Evolutionary conservation across 2,329 filamentous ascomycete genomes (phyloP).

Genomic region (Ceratocystis papillata): DNA sequence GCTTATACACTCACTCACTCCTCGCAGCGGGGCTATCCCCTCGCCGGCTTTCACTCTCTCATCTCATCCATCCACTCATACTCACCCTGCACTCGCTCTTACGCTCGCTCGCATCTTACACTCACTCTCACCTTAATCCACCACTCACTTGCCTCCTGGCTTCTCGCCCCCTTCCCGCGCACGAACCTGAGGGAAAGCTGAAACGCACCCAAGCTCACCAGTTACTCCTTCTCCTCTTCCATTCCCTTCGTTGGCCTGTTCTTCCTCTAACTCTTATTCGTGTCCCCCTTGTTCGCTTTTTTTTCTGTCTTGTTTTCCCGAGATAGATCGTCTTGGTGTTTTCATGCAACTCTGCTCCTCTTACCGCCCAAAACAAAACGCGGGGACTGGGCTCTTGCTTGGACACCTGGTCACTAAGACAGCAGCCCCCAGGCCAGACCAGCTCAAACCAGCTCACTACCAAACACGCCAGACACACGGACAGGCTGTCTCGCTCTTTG

Average conservation of each 20-base stretch:
- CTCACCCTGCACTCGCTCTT: background rate
- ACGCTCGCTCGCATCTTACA: background rate
- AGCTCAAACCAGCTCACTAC: too few species aligned
- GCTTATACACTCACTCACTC: background rate
- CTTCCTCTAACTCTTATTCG: background rate
- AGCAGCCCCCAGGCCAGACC: too few species aligned
- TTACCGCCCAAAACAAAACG: too few species aligned
- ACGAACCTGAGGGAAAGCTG: constrained; percentile 7
- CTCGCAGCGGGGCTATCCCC: background rate
- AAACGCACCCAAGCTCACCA: background rate
- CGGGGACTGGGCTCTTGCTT: too few species aligned
- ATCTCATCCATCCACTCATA: background rate
- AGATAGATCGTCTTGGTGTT: background rate
- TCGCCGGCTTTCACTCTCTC: background rate
- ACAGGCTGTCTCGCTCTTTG: too few species aligned
- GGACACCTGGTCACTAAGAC: too few species aligned
- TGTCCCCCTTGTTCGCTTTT: background rate
- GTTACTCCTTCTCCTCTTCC: background rate
- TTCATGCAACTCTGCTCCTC: background rate
- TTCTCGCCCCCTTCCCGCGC: background rate
- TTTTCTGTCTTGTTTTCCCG: background rate
- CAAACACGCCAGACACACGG: too few species aligned
- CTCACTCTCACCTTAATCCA: background rate
- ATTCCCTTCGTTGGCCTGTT: background rate
- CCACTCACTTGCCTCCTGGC: background rate